Evolutionary conservation across 2,329 filamentous ascomycete species (phyloP), one percentile per base, ranked within the genome.

Genomic region (Alternaria sp.): DNA sequence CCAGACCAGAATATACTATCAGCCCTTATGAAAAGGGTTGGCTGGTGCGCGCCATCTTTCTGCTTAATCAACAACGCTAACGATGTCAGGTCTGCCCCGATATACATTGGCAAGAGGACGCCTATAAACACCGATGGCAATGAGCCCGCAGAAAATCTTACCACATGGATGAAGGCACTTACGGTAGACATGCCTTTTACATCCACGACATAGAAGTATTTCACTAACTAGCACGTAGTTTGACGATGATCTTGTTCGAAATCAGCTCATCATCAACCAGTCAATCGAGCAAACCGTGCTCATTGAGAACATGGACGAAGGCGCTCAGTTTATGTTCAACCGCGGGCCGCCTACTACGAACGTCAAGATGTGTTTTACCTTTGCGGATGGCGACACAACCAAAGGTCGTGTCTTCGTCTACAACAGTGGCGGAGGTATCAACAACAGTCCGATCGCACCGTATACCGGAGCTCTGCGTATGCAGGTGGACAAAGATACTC

Each of bases 251-350:
- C 81, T 92, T 46, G 90, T 97, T 20, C 89, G 89, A 54, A 91
- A 93, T 64, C 90, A 94, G 63, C 83, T 98, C 50, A 90, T 99
- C 73, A 96, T 98, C 76, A 90, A 90, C 65, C 87, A 93, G 70
- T 82, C 83, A 7, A 93, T 97, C 56, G 96, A 99, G 65, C 94
- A 97, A 78, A 88, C 90, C 8, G 87, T 97, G 6, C 84, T 99
- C 1, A 88, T 97, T 58, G 84, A 89, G 59, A 84, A 90, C 28
- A 84, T 92, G 26, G 79, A 84, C 2, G 87, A 92, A 60, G 96
- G 90, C 1, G 84, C 90, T 46, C 81, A 84, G 5, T 86, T 92
- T 49, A 92, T 97, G 86, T 88, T 91, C 64, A 84, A 86, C 57
- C 84, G 83, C 21, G 82, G 68, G 9, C 45, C 63, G 7, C 44